Percentiles rank a stretch among this genome's conserved stretches.
phyloP scores from a whole-genome alignment of 805 yeast genomes.

The Groenewaldozyma tartarivorans region DNA sequence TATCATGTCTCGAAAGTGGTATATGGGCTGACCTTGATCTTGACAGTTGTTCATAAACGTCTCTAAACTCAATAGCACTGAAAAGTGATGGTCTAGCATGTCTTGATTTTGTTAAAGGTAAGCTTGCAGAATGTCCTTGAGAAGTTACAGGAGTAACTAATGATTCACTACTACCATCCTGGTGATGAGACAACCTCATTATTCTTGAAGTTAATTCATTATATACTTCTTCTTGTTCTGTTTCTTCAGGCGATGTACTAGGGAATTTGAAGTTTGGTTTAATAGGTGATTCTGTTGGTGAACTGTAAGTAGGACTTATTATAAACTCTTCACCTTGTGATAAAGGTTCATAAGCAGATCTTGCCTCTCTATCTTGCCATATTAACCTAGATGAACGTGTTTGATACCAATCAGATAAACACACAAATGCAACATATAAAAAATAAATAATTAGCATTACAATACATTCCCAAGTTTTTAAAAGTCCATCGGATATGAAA shows the following conservation, averaged over 20 bases:
- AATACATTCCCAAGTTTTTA: conserved; percentile 48
- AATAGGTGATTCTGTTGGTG: not conserved
- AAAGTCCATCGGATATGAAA: conserved; percentile 45
- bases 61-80: conserved; percentile 31
- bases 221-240: conserved; percentile 18
- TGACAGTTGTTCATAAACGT: conserved; percentile 9
- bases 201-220: conserved; percentile 4
- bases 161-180: not conserved
- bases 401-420: conserved; percentile 33
- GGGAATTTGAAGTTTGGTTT: not conserved
- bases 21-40: not conserved
- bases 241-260: conserved; percentile 7
- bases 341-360: not conserved
- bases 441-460: conserved; percentile 48
- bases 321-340: not conserved
- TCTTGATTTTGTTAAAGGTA: not conserved
- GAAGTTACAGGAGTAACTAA: not conserved
- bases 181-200: not conserved
- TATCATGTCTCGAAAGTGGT: not conserved
- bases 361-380: not conserved
- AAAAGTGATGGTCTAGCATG: conserved; percentile 28
- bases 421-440: conserved; percentile 44
- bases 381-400: not conserved
- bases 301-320: not conserved
- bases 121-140: not conserved